These are phyloP conservation scores for Penicillium verhagenii DNA, from an alignment of 495 filamentous ascomycete genomes.

Conservation along the genomic window DNA sequence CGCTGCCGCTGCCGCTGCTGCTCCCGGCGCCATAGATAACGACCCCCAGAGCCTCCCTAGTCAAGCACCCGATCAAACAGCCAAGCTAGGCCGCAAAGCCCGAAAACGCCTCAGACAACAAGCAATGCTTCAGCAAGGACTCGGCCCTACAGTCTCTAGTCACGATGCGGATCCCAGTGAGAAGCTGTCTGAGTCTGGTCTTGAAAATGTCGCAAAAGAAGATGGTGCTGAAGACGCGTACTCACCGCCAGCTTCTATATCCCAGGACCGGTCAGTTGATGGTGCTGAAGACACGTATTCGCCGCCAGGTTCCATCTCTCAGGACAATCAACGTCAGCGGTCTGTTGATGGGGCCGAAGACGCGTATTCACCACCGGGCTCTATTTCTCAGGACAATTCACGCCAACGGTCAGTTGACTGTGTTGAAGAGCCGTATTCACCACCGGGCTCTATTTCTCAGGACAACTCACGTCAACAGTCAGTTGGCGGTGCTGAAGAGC, in stretches of 20 bases:
- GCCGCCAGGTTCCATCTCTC: no score
- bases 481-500: no score
- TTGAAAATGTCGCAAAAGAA: not conserved
- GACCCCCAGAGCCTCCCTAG: not conserved
- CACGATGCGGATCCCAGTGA: no score
- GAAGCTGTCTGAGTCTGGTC: not conserved
- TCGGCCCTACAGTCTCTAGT: not conserved
- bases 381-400: no score
- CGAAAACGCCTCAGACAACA: not conserved
- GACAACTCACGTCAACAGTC: no score
- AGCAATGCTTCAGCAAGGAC: not conserved
- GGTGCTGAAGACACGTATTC: no score
- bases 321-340: no score
- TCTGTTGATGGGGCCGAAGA: no score
- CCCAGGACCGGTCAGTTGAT: no score
- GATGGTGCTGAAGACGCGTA: not conserved
- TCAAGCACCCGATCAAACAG: no score
- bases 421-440: not conserved
- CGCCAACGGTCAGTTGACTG: not conserved
- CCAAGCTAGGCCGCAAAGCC: not conserved
- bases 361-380: no score
- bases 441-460: not conserved
- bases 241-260: not conserved
- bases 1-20: not conserved
- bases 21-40: no score